Evolutionary conservation across 2,329 filamentous ascomycete species (phyloP).

Genomic region (Fusarium piperis): DNA sequence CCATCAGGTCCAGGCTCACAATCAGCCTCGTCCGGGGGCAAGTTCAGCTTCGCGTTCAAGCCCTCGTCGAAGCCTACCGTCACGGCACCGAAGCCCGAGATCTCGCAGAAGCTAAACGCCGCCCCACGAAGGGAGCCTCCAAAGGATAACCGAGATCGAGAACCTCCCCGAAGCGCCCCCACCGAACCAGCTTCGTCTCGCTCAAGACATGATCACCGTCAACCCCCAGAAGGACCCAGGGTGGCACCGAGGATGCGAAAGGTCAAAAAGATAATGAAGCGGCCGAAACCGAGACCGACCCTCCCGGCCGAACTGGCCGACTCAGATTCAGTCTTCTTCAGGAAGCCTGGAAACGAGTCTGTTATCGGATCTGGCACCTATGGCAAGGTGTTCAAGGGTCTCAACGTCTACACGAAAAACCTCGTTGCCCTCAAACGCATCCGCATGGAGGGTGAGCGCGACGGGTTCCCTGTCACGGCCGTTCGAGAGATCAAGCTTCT

Average conservation of each 20-base stretch:
- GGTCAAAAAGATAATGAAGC: conserved; percentile 74
- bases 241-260: conserved; percentile 64
- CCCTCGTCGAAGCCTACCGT: conserved; percentile 69
- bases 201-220: conserved; percentile 47
- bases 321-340: conserved; percentile 91
- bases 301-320: conserved; percentile 76
- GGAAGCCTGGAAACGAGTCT: conserved; percentile 97
- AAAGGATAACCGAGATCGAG: conserved; percentile 51
- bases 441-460: conserved; percentile 90
- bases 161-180: conserved; percentile 60
- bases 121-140: conserved; percentile 58
- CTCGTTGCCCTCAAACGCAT: conserved; percentile 90
- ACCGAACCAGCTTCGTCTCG: conserved; percentile 65
- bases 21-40: conserved; percentile 64
- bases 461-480: conserved; percentile 91
- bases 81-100: conserved; percentile 70
- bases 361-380: conserved; percentile 96
- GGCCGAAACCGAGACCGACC: conserved; percentile 75
- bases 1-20: conserved; percentile 64
- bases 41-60: conserved; percentile 96
- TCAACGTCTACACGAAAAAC: conserved; percentile 88
- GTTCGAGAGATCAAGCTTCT: conserved; percentile 91
- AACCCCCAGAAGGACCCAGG: conserved; percentile 49
- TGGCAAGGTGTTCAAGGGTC: conserved; percentile 93
- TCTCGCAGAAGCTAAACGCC: conserved; percentile 75